A percentile compares a stretch with the other conserved stretches of the same genome.
phyloP scores from a whole-genome alignment of 2,329 filamentous ascomycete species.

The Microcyclospora tardicrescens region DNA sequence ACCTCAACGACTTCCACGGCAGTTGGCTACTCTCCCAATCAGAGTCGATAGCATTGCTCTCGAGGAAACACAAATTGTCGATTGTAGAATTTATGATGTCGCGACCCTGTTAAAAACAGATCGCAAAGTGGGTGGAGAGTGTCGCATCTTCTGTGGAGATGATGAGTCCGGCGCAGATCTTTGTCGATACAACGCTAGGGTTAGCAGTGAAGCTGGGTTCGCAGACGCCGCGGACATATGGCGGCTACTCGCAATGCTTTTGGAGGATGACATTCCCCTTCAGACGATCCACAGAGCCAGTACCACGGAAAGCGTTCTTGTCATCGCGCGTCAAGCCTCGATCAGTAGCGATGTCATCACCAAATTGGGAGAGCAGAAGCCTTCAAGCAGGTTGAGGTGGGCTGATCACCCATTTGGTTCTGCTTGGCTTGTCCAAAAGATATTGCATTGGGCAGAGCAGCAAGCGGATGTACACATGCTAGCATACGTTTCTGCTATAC shows the following conservation, averaged over 20 bases:
- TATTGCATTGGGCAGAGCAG: constrained; percentile 48
- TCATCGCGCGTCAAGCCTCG: constrained; percentile 1
- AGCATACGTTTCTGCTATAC: constrained; percentile 50
- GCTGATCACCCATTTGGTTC: constrained; percentile 43
- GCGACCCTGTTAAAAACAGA: constrained; percentile 65
- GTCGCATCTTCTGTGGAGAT: constrained; percentile 71
- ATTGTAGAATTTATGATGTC: constrained; percentile 61
- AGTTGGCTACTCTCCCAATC: constrained; percentile 39
- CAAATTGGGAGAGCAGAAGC: neutral
- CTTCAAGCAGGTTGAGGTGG: constrained; percentile 28
- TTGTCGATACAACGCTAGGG: constrained; percentile 68
- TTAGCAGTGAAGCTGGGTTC: constrained; percentile 59
- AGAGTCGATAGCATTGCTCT: constrained; percentile 27
- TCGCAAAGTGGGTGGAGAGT: constrained; percentile 60
- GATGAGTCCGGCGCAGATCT: constrained; percentile 42
- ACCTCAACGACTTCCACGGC: neutral
- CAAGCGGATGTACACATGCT: constrained; percentile 53
- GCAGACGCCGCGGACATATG: constrained; percentile 68
- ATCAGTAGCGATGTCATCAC: neutral
- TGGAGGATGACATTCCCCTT: constrained; percentile 64
- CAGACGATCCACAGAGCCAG: constrained; percentile 31
- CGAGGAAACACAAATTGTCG: constrained; percentile 44
- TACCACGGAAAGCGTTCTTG: constrained; percentile 1
- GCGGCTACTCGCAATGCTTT: constrained; percentile 64
- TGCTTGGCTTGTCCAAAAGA: constrained; percentile 42